Evolutionary conservation across 2,329 filamentous ascomycete species (phyloP).

Genomic region (Sporothrix sp.): DNA sequence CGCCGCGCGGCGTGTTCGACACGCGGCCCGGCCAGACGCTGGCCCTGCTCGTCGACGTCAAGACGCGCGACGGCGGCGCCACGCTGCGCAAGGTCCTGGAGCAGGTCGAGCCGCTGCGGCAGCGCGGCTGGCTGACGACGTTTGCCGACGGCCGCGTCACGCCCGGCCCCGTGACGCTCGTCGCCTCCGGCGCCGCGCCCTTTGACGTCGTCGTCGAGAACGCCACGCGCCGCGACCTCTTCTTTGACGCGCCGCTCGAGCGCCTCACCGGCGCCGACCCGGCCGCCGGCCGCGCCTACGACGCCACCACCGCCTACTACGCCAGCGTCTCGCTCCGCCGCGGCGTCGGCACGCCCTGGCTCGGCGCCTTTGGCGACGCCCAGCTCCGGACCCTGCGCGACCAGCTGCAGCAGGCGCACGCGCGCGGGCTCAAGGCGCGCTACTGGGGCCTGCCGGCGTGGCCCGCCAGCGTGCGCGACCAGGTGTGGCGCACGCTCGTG

Average conservation of each 20-base stretch:
- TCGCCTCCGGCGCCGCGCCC: slow-evolving; percentile 56
- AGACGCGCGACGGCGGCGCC: slow-evolving; percentile 42
- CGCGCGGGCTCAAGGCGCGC: slow-evolving; percentile 44
- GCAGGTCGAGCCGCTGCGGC: slow-evolving; percentile 49
- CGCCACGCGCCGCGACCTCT: slow-evolving; percentile 47
- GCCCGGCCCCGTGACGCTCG: slow-evolving; percentile 53
- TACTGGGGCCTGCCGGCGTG: slow-evolving; percentile 56
- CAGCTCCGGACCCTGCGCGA: slow-evolving; percentile 35
- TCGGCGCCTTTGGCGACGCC: slow-evolving; percentile 30
- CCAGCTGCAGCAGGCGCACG: slow-evolving; percentile 42
- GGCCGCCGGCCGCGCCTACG: too few species aligned
- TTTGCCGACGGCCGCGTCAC: slow-evolving; percentile 42
- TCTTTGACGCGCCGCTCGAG: slow-evolving; percentile 56
- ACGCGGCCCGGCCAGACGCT: slow-evolving; percentile 43
- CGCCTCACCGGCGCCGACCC: too few species aligned
- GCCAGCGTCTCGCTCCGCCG: slow-evolving; percentile 48
- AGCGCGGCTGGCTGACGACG: slow-evolving; percentile 46
- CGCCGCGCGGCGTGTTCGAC: slow-evolving; percentile 50
- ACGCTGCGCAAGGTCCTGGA: slow-evolving; percentile 44
- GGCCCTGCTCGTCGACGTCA: slow-evolving; percentile 60
- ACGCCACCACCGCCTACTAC: slow-evolving; percentile 53
- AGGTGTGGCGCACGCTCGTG: slow-evolving; percentile 47
- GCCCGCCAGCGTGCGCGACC: slow-evolving; percentile 48
- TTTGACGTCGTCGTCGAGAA: slow-evolving; percentile 47
- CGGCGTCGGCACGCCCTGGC: slow-evolving; percentile 43